phyloP scores from a whole-genome alignment of 2,329 filamentous ascomycete genomes.

The Cladophialophora immunda region DNA sequence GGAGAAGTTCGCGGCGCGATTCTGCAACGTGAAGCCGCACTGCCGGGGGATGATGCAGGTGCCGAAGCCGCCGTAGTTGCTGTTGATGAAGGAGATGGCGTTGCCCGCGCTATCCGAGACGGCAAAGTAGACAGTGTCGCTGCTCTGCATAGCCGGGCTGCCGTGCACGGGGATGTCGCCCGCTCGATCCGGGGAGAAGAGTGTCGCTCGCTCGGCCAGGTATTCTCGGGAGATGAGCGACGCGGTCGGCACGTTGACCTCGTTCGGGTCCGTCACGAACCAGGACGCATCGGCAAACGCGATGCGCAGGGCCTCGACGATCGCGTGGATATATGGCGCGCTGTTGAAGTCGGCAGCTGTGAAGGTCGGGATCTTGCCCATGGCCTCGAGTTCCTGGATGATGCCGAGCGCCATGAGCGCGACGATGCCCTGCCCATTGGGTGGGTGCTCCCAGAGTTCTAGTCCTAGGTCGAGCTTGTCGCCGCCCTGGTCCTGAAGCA shows the following conservation, averaged over 20 bases:
- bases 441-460: conserved; percentile 94
- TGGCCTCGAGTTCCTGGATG: conserved; percentile 81
- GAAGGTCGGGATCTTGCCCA: conserved; percentile 77
- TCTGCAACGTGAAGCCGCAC: conserved; percentile 93
- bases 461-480: no score
- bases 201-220: conserved; percentile 72
- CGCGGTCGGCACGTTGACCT: conserved; percentile 68
- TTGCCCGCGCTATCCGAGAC: conserved; percentile 84
- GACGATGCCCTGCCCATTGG: conserved; percentile 94
- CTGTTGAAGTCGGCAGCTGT: conserved; percentile 78
- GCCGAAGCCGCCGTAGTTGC: conserved; percentile 86
- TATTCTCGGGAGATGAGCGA: conserved; percentile 75
- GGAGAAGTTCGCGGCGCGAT: conserved; percentile 85
- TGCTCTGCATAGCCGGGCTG: conserved; percentile 82
- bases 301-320: conserved; percentile 88
- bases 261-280: conserved; percentile 77
- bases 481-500: no score
- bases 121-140: conserved; percentile 94
- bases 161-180: conserved; percentile 58
- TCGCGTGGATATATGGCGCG: conserved; percentile 79
- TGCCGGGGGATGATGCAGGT: conserved; percentile 83
- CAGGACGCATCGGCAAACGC: conserved; percentile 89
- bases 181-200: conserved; percentile 66
- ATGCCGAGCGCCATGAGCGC: conserved; percentile 95
- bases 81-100: conserved; percentile 95